phyloP scores from a whole-genome alignment of 2,329 filamentous ascomycete species.

The Chaetomium strumarium region DNA sequence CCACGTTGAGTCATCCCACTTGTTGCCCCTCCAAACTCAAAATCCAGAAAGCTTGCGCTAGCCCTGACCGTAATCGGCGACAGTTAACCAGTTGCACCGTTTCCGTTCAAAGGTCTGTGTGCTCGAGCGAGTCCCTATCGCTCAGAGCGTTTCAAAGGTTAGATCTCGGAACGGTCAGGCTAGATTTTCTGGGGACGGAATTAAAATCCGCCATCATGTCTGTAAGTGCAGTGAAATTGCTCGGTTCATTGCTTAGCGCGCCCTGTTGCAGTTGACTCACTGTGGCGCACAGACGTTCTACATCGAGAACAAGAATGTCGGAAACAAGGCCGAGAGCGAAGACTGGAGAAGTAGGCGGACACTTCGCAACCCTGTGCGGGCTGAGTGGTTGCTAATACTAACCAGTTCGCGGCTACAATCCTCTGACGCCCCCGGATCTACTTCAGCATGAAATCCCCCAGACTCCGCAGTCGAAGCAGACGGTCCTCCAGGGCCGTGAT shows the following conservation, averaged over 20 bases:
- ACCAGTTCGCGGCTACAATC: conserved; percentile 81
- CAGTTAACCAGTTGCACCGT: conserved; percentile 1
- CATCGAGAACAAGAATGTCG: conserved; percentile 73
- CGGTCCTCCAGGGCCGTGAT: conserved; percentile 55
- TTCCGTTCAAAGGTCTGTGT: background rate
- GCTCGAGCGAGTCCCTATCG: background rate
- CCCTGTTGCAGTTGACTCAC: conserved; percentile 24
- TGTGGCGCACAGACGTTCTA: conserved; percentile 51
- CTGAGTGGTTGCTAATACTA: conserved; percentile 17
- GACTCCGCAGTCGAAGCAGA: conserved; percentile 50
- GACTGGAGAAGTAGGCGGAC: conserved; percentile 70
- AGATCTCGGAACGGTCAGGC: background rate
- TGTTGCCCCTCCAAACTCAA: conserved; percentile 18
- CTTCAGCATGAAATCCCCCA: conserved; percentile 86
- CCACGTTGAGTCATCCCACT: conserved; percentile 21
- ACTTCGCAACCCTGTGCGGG: conserved; percentile 2
- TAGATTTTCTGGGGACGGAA: background rate
- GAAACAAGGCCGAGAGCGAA: conserved; percentile 66
- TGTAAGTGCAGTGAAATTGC: conserved; percentile 25
- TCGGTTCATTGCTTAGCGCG: background rate
- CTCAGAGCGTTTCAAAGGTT: background rate
- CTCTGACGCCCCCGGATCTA: conserved; percentile 84
- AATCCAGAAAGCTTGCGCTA: background rate
- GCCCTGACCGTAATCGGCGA: conserved; percentile 12
- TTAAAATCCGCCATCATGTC: conserved; percentile 26